Percentiles rank a stretch among this genome's conserved stretches.
These are phyloP conservation scores for Fusarium keratoplasticum DNA, from an alignment of 2,329 filamentous ascomycete genomes.

Conservation along the genomic window DNA sequence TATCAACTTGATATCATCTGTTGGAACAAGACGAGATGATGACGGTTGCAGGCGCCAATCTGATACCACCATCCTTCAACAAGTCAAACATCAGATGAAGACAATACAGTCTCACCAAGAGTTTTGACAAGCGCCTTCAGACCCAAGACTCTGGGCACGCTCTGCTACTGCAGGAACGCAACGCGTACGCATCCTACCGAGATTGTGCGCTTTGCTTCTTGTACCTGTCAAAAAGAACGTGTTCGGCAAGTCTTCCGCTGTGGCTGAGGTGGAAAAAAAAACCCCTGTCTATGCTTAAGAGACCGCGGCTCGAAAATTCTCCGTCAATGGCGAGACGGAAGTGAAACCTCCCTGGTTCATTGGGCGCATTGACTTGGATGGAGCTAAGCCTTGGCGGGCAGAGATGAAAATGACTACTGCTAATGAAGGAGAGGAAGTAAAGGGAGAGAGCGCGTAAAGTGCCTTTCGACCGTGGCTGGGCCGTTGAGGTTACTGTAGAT, in stretches of 20 bases:
- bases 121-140: slow-evolving; percentile 28
- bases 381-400: neutral
- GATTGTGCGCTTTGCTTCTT: slow-evolving; percentile 1
- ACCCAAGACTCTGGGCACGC: neutral
- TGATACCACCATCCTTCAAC: neutral
- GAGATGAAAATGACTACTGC: neutral
- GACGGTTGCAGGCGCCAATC: neutral
- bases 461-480: neutral
- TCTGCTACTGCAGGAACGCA: neutral
- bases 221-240: neutral
- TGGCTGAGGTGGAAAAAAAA: neutral
- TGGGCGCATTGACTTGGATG: neutral
- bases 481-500: neutral
- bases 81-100: slow-evolving; percentile 15
- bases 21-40: neutral
- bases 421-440: neutral
- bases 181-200: neutral
- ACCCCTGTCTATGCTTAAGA: neutral
- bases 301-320: slow-evolving; percentile 20
- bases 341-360: slow-evolving; percentile 36
- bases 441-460: neutral
- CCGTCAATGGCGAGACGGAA: slow-evolving; percentile 38
- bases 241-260: slow-evolving; percentile 2
- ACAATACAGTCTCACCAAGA: slow-evolving; percentile 5
- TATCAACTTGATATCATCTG: neutral